Evolutionary conservation across 805 yeast genomes (phyloP), one percentile per base, ranked within the genome.

Genomic region (Phaffomyces thermotolerans): DNA sequence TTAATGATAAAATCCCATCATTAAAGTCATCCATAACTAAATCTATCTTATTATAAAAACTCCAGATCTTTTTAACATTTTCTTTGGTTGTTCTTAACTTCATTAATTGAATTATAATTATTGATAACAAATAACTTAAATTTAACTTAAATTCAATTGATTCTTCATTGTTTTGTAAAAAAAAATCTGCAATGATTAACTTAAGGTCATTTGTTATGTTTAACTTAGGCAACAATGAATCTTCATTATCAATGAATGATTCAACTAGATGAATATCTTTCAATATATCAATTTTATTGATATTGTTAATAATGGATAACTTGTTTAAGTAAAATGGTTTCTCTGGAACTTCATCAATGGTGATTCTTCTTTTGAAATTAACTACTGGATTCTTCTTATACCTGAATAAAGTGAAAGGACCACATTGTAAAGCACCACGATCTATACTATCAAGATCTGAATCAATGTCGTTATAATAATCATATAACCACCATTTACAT

Each of bases 391-490:
- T 10, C 13, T 27, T 27, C 9, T 39, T 39, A 25, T 33, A 34
- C 6, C 23, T 34, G 15, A 40, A 34, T 3, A n/a, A 20, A 9
- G 40, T 25, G 34, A 53, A 53, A 14, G 57, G 57, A 1, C 57
- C 57, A 15, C 42, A 36, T 14, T 31, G 14, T n/a, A 8, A 10
- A 20, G 14, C 34, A 12, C 42, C 44, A 23, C 31, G 39, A n/a
- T 52, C 54, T 25, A 87, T 60, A 3, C 64, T 55, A 4, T 72
- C 68, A 40, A 85, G 63, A 50, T 83, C 87, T 30, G 65, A 65
- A 61, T 89, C 95, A 73, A 89, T 77, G 13, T 86, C 93, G 24
- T 83, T 83, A 57, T 89, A 86, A 20, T 75, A 73, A 33, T 51
- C 51, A 34, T 57, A 57, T 8, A 54, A 33, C 47, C 49, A 44